phyloP scores from a whole-genome alignment of 305 asterid species.

The Plantago coronopus region DNA sequence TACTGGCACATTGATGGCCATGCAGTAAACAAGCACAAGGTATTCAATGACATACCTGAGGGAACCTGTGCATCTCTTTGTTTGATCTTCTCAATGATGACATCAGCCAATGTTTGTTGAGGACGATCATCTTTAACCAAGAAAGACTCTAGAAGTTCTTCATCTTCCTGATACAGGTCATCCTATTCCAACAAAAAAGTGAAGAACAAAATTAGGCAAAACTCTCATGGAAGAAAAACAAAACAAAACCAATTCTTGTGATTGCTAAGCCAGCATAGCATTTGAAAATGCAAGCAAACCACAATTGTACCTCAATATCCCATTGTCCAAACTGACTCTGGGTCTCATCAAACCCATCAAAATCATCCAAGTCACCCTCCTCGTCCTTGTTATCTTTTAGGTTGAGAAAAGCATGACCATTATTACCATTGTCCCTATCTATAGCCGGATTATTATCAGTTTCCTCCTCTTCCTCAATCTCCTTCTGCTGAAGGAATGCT shows the following conservation, averaged over 20 bases:
- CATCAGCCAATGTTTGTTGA: slow-evolving; percentile 74
- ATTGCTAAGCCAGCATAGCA: not conserved
- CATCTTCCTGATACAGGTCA: slow-evolving; percentile 68
- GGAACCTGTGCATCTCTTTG: slow-evolving; percentile 75
- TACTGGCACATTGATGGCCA: not conserved
- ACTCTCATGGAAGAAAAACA: not conserved
- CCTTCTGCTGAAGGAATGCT: slow-evolving; percentile 75
- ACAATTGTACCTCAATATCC: slow-evolving; percentile 45
- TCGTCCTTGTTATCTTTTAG: slow-evolving; percentile 31
- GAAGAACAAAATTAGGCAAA: not conserved
- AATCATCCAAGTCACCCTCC: slow-evolving; percentile 63
- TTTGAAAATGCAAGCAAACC: not conserved
- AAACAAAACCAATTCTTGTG: not conserved
- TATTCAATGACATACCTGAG: slow-evolving; percentile 45
- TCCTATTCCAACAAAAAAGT: slow-evolving; percentile 37
- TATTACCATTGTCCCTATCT: slow-evolving; percentile 22
- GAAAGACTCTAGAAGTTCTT: slow-evolving; percentile 64
- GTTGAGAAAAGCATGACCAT: slow-evolving; percentile 25
- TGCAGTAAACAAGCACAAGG: not conserved
- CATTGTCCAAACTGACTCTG: slow-evolving; percentile 60
- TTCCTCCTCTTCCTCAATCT: slow-evolving; percentile 70
- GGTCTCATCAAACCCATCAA: slow-evolving; percentile 61
- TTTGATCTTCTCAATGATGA: slow-evolving; percentile 62
- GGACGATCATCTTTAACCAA: slow-evolving; percentile 54
- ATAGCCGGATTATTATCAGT: slow-evolving; percentile 23